Conservation (phyloP, 140 eudicot genomes). For the Oenanthe javanica region DNA sequence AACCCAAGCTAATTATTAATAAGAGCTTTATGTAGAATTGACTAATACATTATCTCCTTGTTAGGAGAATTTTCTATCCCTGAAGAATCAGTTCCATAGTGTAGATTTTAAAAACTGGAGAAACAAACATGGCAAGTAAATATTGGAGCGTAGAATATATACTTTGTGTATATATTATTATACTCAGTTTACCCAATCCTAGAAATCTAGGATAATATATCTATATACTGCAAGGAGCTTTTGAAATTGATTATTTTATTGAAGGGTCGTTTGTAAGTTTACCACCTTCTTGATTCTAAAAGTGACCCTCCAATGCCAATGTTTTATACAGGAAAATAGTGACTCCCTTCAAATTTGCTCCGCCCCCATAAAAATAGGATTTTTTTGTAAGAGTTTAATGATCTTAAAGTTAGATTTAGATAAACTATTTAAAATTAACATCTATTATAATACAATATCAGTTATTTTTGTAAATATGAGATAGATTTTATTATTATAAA, state of each 20-base stretch:
- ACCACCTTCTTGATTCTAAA: too few relatives aligned
- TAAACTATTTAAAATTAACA: too few relatives aligned
- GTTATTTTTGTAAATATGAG: too few relatives aligned
- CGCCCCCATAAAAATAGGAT: too few relatives aligned
- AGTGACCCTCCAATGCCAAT: neutral
- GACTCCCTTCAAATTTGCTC: too few relatives aligned
- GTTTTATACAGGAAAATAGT: too few relatives aligned
- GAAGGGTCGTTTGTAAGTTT: constrained; percentile 13
- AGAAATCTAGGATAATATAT: constrained; percentile 11
- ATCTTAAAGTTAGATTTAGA: too few relatives aligned
- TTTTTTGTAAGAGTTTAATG: too few relatives aligned
- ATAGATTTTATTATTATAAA: too few relatives aligned
- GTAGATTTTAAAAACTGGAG: neutral
- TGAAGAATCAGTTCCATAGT: neutral
- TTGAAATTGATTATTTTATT: constrained; percentile 10
- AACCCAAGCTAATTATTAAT: neutral
- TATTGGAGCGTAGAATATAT: neutral
- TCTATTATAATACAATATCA: too few relatives aligned
- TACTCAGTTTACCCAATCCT: neutral
- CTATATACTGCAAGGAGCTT: neutral
- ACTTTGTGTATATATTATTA: neutral
- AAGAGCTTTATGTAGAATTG: neutral
- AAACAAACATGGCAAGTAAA: constrained; percentile 7
- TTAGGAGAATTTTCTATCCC: too few relatives aligned
- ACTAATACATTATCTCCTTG: neutral